Conservation (phyloP, 441 rosid genomes). For the Pelargonium myrrhifolium region DNA sequence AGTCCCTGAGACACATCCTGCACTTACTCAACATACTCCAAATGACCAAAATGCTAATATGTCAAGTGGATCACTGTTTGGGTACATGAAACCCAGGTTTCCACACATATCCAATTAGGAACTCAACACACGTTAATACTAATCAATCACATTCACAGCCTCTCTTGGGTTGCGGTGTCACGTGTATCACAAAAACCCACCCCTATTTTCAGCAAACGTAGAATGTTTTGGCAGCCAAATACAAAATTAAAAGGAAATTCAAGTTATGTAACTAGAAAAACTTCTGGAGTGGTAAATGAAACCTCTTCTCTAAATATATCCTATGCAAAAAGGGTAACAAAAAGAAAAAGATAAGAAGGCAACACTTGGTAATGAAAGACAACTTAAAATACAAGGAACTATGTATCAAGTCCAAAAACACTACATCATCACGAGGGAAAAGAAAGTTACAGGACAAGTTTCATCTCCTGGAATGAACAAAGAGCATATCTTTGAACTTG, state of each 20-base stretch:
- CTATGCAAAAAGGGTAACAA: neutral
- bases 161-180: neutral
- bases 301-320: neutral
- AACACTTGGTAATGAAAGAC: neutral
- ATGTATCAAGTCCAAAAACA: neutral
- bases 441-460: neutral
- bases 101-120: neutral
- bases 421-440: neutral
- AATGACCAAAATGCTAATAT: neutral
- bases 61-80: neutral
- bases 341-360: neutral
- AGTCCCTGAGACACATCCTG: neutral
- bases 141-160: neutral
- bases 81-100: neutral
- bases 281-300: neutral
- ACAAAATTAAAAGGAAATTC: neutral
- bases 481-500: neutral
- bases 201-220: neutral
- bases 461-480: too few relatives aligned
- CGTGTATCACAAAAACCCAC: constrained; percentile 3
- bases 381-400: neutral
- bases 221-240: constrained; percentile 1
- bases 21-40: neutral
- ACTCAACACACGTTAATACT: neutral
- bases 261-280: neutral